Conservation (phyloP, 2,329 filamentous ascomycete genomes). For the Amylocarpus encephaloides region DNA sequence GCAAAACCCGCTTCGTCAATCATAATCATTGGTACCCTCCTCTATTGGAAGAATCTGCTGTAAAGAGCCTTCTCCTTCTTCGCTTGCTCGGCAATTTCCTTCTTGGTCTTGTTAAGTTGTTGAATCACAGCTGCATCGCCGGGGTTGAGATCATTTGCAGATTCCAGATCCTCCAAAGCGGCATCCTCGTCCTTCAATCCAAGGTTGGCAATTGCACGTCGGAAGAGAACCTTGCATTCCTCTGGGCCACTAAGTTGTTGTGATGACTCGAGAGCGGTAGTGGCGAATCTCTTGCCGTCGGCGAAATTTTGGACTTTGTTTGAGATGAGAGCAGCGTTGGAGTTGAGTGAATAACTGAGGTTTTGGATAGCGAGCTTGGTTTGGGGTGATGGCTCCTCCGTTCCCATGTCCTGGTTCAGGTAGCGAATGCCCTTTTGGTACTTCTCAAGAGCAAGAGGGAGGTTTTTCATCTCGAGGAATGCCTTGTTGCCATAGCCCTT, state of each 20-base stretch:
- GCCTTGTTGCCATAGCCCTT: conserved; percentile 91
- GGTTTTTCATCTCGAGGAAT: conserved; percentile 69
- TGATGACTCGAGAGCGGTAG: conserved; percentile 63
- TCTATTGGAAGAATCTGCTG: conserved; percentile 71
- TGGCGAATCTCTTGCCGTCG: conserved; percentile 64
- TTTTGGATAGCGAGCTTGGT: conserved; percentile 61
- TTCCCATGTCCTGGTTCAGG: conserved; percentile 74
- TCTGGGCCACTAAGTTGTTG: conserved; percentile 65
- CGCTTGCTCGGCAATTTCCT: conserved; percentile 61
- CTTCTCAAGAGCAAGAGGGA: conserved; percentile 70
- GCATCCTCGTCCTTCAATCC: conserved; percentile 79
- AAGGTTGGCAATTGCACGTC: conserved; percentile 69
- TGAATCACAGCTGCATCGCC: conserved; percentile 67
- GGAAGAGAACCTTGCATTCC: conserved; percentile 82
- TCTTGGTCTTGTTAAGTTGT: conserved; percentile 74
- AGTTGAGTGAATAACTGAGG: conserved; percentile 80
- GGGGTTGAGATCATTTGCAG: conserved; percentile 69
- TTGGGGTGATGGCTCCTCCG: conserved; percentile 64
- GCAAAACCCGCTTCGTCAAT: too few relatives aligned
- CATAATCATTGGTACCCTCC: too few relatives aligned
- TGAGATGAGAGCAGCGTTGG: conserved; percentile 79
- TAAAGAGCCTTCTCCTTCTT: conserved; percentile 91
- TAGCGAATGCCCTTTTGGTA: conserved; percentile 93
- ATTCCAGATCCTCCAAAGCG: conserved; percentile 67
- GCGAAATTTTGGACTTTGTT: conserved; percentile 70